Conservation (phyloP, 345 rosid genomes). For the Hypericum perforatum region DNA sequence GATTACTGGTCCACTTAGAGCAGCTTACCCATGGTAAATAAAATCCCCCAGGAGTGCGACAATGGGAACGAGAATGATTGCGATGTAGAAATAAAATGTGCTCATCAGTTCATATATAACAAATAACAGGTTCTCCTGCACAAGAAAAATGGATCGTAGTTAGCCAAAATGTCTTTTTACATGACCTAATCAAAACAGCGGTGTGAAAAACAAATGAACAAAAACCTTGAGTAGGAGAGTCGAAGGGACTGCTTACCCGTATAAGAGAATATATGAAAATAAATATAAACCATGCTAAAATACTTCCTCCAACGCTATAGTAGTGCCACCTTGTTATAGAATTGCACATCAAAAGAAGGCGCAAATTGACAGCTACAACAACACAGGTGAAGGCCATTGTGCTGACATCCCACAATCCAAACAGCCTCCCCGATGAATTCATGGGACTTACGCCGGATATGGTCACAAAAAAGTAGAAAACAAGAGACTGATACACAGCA, state of each 20-base stretch:
- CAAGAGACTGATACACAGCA: constrained; percentile 81
- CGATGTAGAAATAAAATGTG: constrained; percentile 75
- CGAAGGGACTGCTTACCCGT: constrained; percentile 14
- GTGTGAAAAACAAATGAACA: not conserved
- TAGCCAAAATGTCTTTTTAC: constrained; percentile 7
- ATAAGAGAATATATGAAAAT: constrained; percentile 63
- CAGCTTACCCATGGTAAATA: constrained; percentile 74
- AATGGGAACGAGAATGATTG: constrained; percentile 68
- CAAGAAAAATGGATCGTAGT: constrained; percentile 3
- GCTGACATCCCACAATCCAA: constrained; percentile 98
- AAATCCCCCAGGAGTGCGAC: constrained; percentile 90
- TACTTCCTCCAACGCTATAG: constrained; percentile 84
- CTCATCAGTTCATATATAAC: constrained; percentile 87
- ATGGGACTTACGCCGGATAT: constrained; percentile 46
- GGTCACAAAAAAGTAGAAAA: constrained; percentile 60
- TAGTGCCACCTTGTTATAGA: constrained; percentile 89
- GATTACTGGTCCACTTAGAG: constrained; percentile 3
- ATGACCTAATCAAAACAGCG: not conserved
- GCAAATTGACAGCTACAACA: constrained; percentile 82
- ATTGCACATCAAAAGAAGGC: constrained; percentile 91
- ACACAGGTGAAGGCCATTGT: constrained; percentile 93
- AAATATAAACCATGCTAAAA: constrained; percentile 78
- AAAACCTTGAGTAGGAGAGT: not conserved
- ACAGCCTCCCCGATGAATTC: constrained; percentile 67
- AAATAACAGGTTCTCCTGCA: constrained; percentile 74